Evolutionary conservation across 805 yeast species (phyloP), one percentile per base, ranked within the genome.

Genomic region (Blastobotrys muscicola): DNA sequence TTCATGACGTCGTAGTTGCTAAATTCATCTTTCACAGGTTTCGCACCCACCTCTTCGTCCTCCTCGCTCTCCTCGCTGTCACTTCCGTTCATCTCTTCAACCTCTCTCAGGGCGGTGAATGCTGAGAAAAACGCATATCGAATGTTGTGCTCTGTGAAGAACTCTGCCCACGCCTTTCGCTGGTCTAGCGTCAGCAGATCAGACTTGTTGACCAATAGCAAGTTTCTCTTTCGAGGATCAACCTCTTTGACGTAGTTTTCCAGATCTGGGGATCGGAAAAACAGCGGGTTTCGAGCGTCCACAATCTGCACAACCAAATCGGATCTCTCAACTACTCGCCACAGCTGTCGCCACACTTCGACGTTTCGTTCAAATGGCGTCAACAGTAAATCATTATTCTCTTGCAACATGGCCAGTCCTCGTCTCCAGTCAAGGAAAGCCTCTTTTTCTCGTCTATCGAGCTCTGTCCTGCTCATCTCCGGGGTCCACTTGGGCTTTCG

Each of bases 321-420:
- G 16, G 92, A 85, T 59, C 97, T 77, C 64, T 92, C 98, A 16
- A 87, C 84, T 36, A 92, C 98, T 66, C 98, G 76, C 98, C 98
- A 92, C 51, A 92, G 69, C 66, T 92, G 98, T 60, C 92, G 80
- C 98, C 98, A 92, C 46, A 92, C 97, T 70, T 90, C 96, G 50
- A 92, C 70, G 61, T 92, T 92, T 68, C 98, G 78, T 68, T 92
- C 98, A 59, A 90, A 92, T 3, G 98, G 98, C 0, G 98, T 92
- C 60, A 92, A 72, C 46, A 89, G 68, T 55, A 92, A 69, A 61
- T 90, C 95, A 51, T 86, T 78, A 53, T 74, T 75, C 61, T 90
- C 95, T 50, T 89, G 94, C 45, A 92, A 69, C 36, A 72, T 64
- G 0, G 98, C 98, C 48, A 92, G 71, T 41, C 79, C 80, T 59